phyloP scores from a whole-genome alignment of 805 yeast genomes.

The Saturnispora mendoncae region DNA sequence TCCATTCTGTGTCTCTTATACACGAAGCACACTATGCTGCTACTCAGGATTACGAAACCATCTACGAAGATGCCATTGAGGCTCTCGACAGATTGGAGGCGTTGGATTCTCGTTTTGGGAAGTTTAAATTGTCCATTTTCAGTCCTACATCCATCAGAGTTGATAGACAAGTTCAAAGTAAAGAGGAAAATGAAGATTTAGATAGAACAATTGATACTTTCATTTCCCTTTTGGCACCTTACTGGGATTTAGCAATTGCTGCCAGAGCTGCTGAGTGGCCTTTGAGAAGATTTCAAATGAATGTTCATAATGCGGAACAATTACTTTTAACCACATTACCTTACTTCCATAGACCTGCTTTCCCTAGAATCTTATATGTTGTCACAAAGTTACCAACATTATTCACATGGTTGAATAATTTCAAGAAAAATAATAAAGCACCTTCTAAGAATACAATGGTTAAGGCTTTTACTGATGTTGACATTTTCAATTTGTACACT shows the following conservation, averaged over 20 bases:
- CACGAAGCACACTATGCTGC: slow-evolving; percentile 84
- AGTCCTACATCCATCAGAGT: slow-evolving; percentile 70
- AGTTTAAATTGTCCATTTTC: slow-evolving; percentile 66
- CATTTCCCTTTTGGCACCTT: slow-evolving; percentile 64
- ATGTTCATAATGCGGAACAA: slow-evolving; percentile 68
- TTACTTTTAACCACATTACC: slow-evolving; percentile 69
- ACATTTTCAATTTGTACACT: slow-evolving; percentile 58
- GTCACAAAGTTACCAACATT: slow-evolving; percentile 67
- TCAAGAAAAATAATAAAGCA: slow-evolving; percentile 45
- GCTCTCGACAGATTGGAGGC: slow-evolving; percentile 66
- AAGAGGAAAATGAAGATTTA: slow-evolving; percentile 67
- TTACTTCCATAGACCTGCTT: slow-evolving; percentile 66
- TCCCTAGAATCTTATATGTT: slow-evolving; percentile 66
- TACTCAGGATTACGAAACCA: slow-evolving; percentile 85
- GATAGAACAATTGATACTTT: slow-evolving; percentile 70
- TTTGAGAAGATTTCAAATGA: slow-evolving; percentile 80
- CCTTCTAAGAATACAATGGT: slow-evolving; percentile 66
- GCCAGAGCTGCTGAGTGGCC: slow-evolving; percentile 89
- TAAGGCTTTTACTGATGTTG: slow-evolving; percentile 64
- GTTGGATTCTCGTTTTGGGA: slow-evolving; percentile 66
- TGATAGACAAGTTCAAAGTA: slow-evolving; percentile 75
- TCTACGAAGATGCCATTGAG: slow-evolving; percentile 61
- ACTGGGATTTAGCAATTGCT: slow-evolving; percentile 67
- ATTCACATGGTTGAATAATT: slow-evolving; percentile 61
- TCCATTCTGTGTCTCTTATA: slow-evolving; percentile 82